Percentiles rank a stretch among this genome's conserved stretches.
These are phyloP conservation scores for Trichocladium antarcticum DNA, from an alignment of 495 filamentous ascomycete species.

Conservation along the genomic window DNA sequence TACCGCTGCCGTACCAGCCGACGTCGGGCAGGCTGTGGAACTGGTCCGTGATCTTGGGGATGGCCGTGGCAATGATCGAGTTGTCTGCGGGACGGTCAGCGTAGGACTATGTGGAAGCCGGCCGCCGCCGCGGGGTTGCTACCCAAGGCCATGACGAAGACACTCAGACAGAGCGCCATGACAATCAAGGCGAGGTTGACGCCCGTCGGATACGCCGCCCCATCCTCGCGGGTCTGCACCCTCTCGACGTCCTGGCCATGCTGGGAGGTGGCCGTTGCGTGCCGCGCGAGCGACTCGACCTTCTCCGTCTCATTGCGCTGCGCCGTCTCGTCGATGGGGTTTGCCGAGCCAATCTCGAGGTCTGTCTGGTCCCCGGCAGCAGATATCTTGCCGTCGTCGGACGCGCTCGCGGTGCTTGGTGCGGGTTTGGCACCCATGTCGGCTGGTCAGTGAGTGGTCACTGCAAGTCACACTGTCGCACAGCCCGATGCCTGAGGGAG, in stretches of 20 bases:
- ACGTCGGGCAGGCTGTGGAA: constrained; percentile 68
- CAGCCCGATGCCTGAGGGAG: too few species aligned
- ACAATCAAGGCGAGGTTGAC: constrained; percentile 38
- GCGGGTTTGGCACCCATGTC: constrained; percentile 20
- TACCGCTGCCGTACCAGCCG: constrained; percentile 65
- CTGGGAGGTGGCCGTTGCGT: constrained; percentile 22
- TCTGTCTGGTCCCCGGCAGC: constrained; percentile 11
- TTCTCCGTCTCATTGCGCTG: constrained; percentile 10
- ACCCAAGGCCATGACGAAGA: constrained; percentile 48
- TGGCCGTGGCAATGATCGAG: constrained; percentile 73
- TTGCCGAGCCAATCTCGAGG: constrained; percentile 7
- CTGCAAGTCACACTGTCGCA: too few species aligned
- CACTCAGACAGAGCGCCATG: constrained; percentile 39
- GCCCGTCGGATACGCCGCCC: constrained; percentile 39
- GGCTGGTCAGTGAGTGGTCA: neutral
- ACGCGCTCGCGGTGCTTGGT: constrained; percentile 19
- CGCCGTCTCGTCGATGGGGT: neutral
- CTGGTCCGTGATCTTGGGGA: constrained; percentile 70
- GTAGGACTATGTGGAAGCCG: neutral
- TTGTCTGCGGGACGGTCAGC: constrained; percentile 19
- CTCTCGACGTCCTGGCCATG: constrained; percentile 16
- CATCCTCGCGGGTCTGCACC: constrained; percentile 30
- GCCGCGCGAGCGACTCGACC: constrained; percentile 13
- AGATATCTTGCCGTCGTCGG: constrained; percentile 21
- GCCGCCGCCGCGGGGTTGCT: too few species aligned